Conservation (phyloP, 2,329 filamentous ascomycete genomes). For the Apiospora arundinis region DNA sequence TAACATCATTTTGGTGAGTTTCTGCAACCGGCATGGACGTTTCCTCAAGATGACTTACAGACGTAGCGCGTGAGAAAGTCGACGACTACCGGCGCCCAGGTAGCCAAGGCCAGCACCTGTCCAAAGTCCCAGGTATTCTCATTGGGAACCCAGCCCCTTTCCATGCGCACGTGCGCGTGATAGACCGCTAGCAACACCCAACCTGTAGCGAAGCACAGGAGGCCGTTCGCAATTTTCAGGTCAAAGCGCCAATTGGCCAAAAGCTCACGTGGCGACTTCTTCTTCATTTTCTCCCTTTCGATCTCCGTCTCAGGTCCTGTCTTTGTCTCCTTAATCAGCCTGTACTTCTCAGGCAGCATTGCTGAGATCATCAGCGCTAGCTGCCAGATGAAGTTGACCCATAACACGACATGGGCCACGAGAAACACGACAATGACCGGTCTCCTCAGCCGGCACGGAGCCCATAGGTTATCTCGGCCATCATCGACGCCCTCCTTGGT, state of each 20-base stretch:
- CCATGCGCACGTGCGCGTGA: slow-evolving; percentile 31
- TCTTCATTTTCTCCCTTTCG: not conserved
- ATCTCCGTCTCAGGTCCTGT: no score
- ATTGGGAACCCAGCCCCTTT: slow-evolving; percentile 26
- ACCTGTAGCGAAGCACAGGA: slow-evolving; percentile 32
- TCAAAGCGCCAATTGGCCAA: slow-evolving; percentile 21
- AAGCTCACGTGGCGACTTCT: not conserved
- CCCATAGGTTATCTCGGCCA: not conserved
- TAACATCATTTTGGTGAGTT: not conserved
- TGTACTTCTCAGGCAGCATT: not conserved
- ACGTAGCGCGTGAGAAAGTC: not conserved
- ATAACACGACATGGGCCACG: slow-evolving; percentile 26
- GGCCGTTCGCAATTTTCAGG: slow-evolving; percentile 28
- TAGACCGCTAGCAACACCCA: slow-evolving; percentile 39
- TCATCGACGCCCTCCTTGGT: not conserved
- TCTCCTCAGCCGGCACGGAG: not conserved
- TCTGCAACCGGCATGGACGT: not conserved
- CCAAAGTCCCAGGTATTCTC: slow-evolving; percentile 40
- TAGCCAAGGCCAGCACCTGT: slow-evolving; percentile 39
- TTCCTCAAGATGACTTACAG: not conserved
- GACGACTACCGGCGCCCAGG: slow-evolving; percentile 36
- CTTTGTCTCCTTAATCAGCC: slow-evolving; percentile 19
- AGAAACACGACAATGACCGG: slow-evolving; percentile 13
- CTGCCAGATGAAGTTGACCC: slow-evolving; percentile 28
- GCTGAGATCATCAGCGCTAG: slow-evolving; percentile 26